phyloP scores from a whole-genome alignment of 176 grass and related monocot genomes.

The Oryza brachyantha region DNA sequence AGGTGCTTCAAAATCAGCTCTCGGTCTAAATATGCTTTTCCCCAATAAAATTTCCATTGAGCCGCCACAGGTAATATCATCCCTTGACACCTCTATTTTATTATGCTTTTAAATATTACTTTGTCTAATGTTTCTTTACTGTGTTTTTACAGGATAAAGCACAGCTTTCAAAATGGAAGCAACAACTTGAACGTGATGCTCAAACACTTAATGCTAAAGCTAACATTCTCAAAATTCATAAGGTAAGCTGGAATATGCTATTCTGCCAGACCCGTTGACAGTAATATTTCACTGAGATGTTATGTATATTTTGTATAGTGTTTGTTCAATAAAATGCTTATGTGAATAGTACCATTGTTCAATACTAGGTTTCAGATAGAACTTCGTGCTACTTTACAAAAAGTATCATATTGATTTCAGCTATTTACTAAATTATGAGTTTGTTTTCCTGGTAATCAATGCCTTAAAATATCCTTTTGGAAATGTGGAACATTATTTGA shows the following conservation, averaged over 20 bases:
- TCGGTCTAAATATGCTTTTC: constrained; percentile 62
- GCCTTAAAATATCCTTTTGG: constrained; percentile 4
- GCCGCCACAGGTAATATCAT: constrained; percentile 60
- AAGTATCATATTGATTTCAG: not conserved
- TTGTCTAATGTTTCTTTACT: constrained; percentile 26
- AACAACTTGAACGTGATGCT: constrained; percentile 66
- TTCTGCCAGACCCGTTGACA: not conserved
- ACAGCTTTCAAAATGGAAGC: constrained; percentile 58
- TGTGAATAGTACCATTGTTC: not conserved
- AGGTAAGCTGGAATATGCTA: constrained; percentile 38
- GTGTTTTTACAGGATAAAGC: constrained; percentile 51
- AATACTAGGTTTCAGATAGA: not conserved
- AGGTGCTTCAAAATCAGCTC: constrained; percentile 44
- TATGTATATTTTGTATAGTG: not conserved
- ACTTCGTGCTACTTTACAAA: constrained; percentile 5
- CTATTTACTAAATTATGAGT: not conserved
- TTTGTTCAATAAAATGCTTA: constrained; percentile 3
- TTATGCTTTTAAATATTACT: constrained; percentile 19
- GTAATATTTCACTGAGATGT: not conserved
- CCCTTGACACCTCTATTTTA: not conserved
- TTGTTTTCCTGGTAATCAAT: constrained; percentile 4
- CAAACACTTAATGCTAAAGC: constrained; percentile 69
- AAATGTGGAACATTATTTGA: too few species aligned
- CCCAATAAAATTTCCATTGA: constrained; percentile 78
- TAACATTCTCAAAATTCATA: constrained; percentile 52